Base-by-base conservation (phyloP, 768 basidiomycete species). In the Grammothele lineata region DNA sequence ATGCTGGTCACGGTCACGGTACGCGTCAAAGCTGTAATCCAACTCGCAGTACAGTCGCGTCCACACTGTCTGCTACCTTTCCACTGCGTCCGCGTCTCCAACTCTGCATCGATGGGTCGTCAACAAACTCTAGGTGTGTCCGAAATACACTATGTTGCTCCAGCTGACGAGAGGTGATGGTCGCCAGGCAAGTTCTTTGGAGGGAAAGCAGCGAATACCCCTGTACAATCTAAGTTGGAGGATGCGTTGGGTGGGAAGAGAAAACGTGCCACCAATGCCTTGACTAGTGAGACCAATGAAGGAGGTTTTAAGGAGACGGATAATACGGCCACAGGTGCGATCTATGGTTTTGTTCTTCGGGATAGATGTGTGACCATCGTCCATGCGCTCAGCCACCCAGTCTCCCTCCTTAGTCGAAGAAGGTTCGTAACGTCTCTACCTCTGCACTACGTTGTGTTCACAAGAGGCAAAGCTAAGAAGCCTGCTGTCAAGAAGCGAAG, bases 161-260 rank as follows among this genome's bases (percentile, higher is more conserved):
- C n/a, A n/a, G n/a, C n/a, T 30, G 27, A 30, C 14, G 27, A 7
- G 14, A 30, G 7, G 8, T 30, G 14, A 30, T 17, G 15, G 4
- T 15, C 4, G 30, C 6, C 19, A 91, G 87, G 81, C 30, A 87
- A 78, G 59, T 91, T 89, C 71, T 80, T 90, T 45, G 70, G 74
- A 48, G 86, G 89, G 85, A 85, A 89, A 30, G 35, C 6, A 0
- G 75, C 74, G 53, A 73, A 74, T 23, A 83, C 85, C 0, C 80
- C 83, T 6, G 87, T 88, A 48, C 89, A 92, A 62, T 72, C 87
- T n/a, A 89, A 71, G 57, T 76, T 92, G 32, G 73, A 78, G 47
- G 85, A 89, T 45, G 73, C 88, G 70, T 92, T 87, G 86, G 73
- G 70, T 9, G 70, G 67, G 56, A 77, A 77, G 65, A 74, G 64